Evolutionary conservation across 352 stramenopile species (phyloP), one percentile per base, ranked within the genome.

Genomic region (Globisporangium lucens): DNA sequence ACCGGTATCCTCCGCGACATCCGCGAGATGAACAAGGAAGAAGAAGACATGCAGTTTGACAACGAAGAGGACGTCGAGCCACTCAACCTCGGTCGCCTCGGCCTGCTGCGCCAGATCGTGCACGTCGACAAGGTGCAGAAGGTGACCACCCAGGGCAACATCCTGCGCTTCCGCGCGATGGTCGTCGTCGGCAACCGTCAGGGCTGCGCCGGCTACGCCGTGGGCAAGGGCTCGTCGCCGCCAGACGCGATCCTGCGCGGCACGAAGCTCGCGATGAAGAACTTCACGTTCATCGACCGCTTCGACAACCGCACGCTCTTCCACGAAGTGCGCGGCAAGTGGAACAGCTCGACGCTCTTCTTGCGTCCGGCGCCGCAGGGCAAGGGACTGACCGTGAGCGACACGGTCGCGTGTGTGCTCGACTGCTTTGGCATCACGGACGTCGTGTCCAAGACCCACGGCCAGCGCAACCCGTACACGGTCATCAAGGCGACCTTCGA

Each of bases 401-500:
- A 94, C 77, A 91, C 83, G 20, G 84, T 94, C 15, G 79, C 84
- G 15, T 94, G 86, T 74, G 86, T 91, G 75, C 73, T 94, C 20
- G 81, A 92, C 73, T 92, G 83, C 77, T 97, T 98, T 74, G 96
- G 96, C 56, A 98, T 99, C 72, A 95, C 87, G 56, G 94, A 98
- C 79, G 84, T 93, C 20, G 88, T 95, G 58, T 86, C 82, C 63
- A 99, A 98, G 78, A 91, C 87, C 63, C 87, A 98, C 76, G 96
- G 96, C 49, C 93, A 97, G 75, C 87, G 95, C 63, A 98, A 98
- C 82, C 89, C 90, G 35, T 98, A 96, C 77, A 98, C 95, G 76
- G 92, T 98, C 38, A 93, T 98, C 63, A 90, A 94, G 69, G 95
- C 96, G 17, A 98, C 94, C 30, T 98, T 98, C 73, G 94, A 98